Evolutionary conservation across 768 basidiomycete genomes (phyloP).

Genomic region (Tricholomella constricta): DNA sequence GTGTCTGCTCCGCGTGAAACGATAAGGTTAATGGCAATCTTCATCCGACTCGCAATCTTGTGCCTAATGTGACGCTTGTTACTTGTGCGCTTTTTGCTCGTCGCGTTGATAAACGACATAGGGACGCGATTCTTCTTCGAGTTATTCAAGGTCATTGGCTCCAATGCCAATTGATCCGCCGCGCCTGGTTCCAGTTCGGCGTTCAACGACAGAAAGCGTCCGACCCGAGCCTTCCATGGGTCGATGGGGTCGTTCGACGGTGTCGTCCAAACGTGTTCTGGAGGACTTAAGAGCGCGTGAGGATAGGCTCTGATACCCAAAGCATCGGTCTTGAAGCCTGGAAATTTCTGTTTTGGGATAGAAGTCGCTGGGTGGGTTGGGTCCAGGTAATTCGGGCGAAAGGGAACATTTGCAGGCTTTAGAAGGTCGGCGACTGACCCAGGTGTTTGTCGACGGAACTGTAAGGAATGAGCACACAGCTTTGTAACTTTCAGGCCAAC

Average conservation of each 20-base stretch:
- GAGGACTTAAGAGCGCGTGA: constrained; percentile 29
- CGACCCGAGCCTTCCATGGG: constrained; percentile 21
- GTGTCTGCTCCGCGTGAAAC: constrained; percentile 41
- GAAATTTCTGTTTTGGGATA: constrained; percentile 11
- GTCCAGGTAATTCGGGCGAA: constrained; percentile 23
- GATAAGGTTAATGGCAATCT: constrained; percentile 41
- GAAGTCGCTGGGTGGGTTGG: constrained; percentile 28
- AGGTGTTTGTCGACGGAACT: constrained; percentile 46
- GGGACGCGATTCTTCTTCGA: constrained; percentile 25
- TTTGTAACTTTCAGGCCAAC: background rate
- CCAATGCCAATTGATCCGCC: constrained; percentile 5
- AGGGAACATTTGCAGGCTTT: background rate
- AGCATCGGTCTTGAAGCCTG: constrained; percentile 7
- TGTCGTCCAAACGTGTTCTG: constrained; percentile 20
- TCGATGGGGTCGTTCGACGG: constrained; percentile 21
- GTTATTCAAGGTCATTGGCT: constrained; percentile 21
- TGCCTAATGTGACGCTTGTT: constrained; percentile 31
- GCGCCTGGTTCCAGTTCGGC: constrained; percentile 2
- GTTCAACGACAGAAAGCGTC: constrained; percentile 6
- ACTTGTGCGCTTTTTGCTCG: constrained; percentile 38
- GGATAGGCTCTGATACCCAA: constrained; percentile 33
- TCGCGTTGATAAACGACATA: constrained; percentile 39
- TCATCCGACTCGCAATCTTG: constrained; percentile 35
- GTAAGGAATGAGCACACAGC: background rate
- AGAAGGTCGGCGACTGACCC: constrained; percentile 30